Evolutionary conservation across 2,329 filamentous ascomycete species (phyloP).

Genomic region (Pseudopyricularia javanii): DNA sequence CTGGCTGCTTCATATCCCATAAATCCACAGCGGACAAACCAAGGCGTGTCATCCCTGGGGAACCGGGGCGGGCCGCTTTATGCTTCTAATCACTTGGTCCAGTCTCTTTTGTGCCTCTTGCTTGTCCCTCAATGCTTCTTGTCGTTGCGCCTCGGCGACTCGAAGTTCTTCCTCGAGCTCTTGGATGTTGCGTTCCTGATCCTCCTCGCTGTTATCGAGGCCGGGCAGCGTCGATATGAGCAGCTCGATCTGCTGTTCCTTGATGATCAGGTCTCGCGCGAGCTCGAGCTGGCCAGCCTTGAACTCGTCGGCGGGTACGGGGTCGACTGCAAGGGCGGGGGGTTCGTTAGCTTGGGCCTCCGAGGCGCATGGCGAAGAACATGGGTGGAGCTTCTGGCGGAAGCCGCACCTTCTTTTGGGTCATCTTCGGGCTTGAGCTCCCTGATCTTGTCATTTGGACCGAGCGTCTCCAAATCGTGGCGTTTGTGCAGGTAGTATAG

Average conservation of each 20-base stretch:
- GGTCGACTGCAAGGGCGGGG: slow-evolving; percentile 34
- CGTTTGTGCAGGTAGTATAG: slow-evolving; percentile 55
- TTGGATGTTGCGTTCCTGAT: slow-evolving; percentile 57
- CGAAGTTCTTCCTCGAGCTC: slow-evolving; percentile 55
- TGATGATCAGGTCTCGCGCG: slow-evolving; percentile 62
- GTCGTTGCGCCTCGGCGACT: slow-evolving; percentile 47
- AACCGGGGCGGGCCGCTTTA: slow-evolving; percentile 39
- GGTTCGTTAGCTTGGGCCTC: neutral
- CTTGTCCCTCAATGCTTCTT: slow-evolving; percentile 51
- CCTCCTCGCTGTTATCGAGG: slow-evolving; percentile 63
- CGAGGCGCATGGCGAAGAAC: neutral
- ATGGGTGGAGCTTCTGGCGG: neutral
- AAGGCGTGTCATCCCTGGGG: slow-evolving; percentile 5
- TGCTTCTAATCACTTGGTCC: slow-evolving; percentile 47
- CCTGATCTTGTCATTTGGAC: slow-evolving; percentile 44
- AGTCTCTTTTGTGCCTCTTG: slow-evolving; percentile 47
- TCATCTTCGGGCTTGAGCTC: slow-evolving; percentile 42
- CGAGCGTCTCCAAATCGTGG: slow-evolving; percentile 52
- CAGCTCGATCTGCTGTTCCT: slow-evolving; percentile 73
- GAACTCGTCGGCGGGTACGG: slow-evolving; percentile 52
- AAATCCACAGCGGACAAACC: slow-evolving; percentile 9
- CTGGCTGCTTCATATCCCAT: neutral
- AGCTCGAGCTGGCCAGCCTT: slow-evolving; percentile 58
- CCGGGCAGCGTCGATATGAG: slow-evolving; percentile 66
- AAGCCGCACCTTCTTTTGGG: slow-evolving; percentile 32